Conservation (phyloP, 306 rosid genomes). For the Rosa lucieae region DNA sequence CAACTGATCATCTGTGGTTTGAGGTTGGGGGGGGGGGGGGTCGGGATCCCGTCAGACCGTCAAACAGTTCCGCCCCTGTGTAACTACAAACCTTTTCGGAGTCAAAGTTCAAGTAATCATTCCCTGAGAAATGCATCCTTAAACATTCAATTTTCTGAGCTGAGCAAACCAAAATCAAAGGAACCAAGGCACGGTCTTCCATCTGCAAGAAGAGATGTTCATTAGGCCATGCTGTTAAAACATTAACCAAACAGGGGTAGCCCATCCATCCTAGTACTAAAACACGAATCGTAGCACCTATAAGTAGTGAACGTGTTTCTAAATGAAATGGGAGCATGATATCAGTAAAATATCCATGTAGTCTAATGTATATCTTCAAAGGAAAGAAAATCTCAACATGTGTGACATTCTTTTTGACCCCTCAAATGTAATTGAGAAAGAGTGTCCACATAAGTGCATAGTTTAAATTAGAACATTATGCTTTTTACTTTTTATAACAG, state of each 20-base stretch:
- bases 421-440: constrained; percentile 7
- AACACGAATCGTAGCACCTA: background rate
- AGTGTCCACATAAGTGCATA: background rate
- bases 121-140: constrained; percentile 50
- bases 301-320: background rate
- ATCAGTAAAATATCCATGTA: background rate
- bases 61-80: background rate
- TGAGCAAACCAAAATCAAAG: constrained; percentile 67
- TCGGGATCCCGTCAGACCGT: too few species aligned
- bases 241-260: background rate
- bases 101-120: constrained; percentile 64
- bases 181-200: constrained; percentile 53
- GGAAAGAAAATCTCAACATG: background rate
- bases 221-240: constrained; percentile 29
- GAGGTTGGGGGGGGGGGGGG: too few species aligned
- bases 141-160: constrained; percentile 47
- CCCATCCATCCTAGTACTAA: background rate
- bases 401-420: constrained; percentile 1
- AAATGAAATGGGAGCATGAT: background rate
- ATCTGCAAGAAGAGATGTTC: constrained; percentile 52
- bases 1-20: too few species aligned
- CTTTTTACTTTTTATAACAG: too few species aligned
- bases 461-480: background rate
- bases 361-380: background rate
- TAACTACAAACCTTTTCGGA: constrained; percentile 57